Percentiles rank a stretch among this genome's conserved stretches.
Evolutionary conservation across 1,284 basidiomycete species (phyloP).

Genomic region (Ustilago tritici): DNA sequence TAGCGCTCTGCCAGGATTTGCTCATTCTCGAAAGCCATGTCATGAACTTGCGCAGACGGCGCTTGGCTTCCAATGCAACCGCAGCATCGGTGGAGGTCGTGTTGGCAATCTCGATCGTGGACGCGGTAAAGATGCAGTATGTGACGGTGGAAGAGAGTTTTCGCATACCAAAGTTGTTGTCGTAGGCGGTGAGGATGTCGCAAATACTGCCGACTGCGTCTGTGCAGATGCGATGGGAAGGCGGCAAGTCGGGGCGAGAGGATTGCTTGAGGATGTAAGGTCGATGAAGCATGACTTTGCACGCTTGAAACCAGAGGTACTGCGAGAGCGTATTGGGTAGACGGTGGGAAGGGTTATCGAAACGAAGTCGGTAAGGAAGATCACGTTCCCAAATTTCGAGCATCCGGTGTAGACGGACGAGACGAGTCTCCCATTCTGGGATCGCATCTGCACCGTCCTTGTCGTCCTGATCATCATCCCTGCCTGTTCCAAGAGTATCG

Average conservation of each 20-base stretch:
- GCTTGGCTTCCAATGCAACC: constrained; percentile 47
- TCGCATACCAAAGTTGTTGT: constrained; percentile 52
- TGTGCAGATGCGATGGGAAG: constrained; percentile 56
- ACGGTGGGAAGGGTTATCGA: constrained; percentile 38
- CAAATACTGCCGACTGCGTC: constrained; percentile 50
- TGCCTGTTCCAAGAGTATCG: neutral
- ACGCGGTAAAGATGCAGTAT: constrained; percentile 59
- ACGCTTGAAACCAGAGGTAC: constrained; percentile 51
- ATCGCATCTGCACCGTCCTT: constrained; percentile 1
- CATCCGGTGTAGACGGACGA: constrained; percentile 30
- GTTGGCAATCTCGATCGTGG: constrained; percentile 60
- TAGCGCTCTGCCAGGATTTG: constrained; percentile 44
- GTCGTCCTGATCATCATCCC: neutral
- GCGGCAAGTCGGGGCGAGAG: constrained; percentile 37
- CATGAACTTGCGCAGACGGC: constrained; percentile 51
- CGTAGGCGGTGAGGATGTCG: constrained; percentile 50
- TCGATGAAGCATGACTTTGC: constrained; percentile 52
- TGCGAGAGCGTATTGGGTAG: constrained; percentile 48
- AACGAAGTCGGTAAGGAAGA: constrained; percentile 37
- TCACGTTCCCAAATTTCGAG: constrained; percentile 38
- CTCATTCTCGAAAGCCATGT: constrained; percentile 50
- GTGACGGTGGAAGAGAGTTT: constrained; percentile 53
- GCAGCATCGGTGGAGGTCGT: constrained; percentile 51
- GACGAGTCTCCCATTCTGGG: constrained; percentile 39
- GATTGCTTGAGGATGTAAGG: constrained; percentile 58